phyloP scores from a whole-genome alignment of 108 stramenopile genomes.

The Skeletonema menzelii region DNA sequence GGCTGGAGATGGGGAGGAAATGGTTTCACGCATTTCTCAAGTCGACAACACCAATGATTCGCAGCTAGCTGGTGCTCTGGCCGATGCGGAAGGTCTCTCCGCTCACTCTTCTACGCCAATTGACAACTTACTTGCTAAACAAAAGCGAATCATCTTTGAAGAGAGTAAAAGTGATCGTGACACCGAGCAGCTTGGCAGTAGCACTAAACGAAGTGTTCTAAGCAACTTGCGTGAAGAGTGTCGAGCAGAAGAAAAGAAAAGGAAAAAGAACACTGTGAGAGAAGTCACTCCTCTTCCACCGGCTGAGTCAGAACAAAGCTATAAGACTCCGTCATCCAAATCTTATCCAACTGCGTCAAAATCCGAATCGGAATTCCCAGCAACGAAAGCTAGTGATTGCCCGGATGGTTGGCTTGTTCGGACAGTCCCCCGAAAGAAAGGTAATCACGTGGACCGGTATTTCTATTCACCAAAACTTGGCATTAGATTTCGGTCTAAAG shows the following conservation, averaged over 20 bases:
- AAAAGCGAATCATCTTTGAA: background rate
- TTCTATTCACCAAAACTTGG: background rate
- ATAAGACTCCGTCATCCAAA: background rate
- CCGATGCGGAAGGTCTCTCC: no score
- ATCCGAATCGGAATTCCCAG: background rate
- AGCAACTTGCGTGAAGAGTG: background rate
- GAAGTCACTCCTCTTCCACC: background rate
- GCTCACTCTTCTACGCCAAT: background rate
- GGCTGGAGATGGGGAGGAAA: constrained; percentile 32
- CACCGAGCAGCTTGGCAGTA: background rate
- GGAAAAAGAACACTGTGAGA: background rate
- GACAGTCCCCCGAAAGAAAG: background rate
- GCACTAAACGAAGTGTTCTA: background rate
- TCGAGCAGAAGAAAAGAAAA: background rate
- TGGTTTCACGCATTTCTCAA: no score
- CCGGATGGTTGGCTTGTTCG: background rate
- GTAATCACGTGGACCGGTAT: background rate
- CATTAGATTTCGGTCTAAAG: background rate
- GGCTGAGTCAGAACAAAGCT: background rate
- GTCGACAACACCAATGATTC: no score
- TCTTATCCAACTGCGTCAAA: background rate
- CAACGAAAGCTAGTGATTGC: background rate
- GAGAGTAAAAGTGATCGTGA: background rate
- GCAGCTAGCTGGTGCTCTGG: no score
- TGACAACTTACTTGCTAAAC: background rate